Conservation (phyloP, 2,329 filamentous ascomycete genomes). For the Fusarium denticulatum region DNA sequence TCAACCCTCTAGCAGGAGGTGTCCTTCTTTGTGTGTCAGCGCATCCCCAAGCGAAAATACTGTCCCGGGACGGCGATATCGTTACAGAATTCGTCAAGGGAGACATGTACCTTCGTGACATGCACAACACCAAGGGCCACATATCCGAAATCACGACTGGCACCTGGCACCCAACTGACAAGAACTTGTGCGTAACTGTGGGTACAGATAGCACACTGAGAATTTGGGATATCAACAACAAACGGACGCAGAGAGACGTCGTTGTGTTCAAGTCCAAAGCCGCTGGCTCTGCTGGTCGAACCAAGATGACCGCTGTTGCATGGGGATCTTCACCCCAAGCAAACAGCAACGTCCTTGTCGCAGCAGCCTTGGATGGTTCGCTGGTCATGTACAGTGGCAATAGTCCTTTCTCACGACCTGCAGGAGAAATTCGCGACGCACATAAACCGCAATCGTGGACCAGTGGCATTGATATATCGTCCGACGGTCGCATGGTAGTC, state of each 20-base stretch:
- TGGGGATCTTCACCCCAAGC: constrained; percentile 84
- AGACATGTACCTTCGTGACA: constrained; percentile 97
- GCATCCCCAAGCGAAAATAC: constrained; percentile 87
- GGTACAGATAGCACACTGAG: constrained; percentile 94
- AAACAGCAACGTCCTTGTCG: constrained; percentile 80
- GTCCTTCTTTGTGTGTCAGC: constrained; percentile 89
- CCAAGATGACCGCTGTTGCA: constrained; percentile 90
- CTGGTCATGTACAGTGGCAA: constrained; percentile 93
- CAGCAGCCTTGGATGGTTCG: constrained; percentile 87
- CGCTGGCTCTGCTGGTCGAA: constrained; percentile 87
- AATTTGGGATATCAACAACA: constrained; percentile 96
- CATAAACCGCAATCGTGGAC: constrained; percentile 90
- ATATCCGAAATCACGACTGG: constrained; percentile 90
- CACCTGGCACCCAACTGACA: constrained; percentile 89
- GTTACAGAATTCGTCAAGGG: constrained; percentile 93
- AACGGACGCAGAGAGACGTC: constrained; percentile 88
- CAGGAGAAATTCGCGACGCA: constrained; percentile 84
- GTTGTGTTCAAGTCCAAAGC: constrained; percentile 95
- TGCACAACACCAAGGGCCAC: constrained; percentile 98
- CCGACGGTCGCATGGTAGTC: constrained; percentile 89
- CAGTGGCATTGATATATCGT: constrained; percentile 87
- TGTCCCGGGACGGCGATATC: constrained; percentile 88
- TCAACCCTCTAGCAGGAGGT: constrained; percentile 83
- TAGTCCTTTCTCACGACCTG: constrained; percentile 83
- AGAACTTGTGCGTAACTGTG: constrained; percentile 86